Percentiles rank a stretch among this genome's conserved stretches.
phyloP scores from a whole-genome alignment of 139 green algal species.

The Micractinium sp. region DNA sequence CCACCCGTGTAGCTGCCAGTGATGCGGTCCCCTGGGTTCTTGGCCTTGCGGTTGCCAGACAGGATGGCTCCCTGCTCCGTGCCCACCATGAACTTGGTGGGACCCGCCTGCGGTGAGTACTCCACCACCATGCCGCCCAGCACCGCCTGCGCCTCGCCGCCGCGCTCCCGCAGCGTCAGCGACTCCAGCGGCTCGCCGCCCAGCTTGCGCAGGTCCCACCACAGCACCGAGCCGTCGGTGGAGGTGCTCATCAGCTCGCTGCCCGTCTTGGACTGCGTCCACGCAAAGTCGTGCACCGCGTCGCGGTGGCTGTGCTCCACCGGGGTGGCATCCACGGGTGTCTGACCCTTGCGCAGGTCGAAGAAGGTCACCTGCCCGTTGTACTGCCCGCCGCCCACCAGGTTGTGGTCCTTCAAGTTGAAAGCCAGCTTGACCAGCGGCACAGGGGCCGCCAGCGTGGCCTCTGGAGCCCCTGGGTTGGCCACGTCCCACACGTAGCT shows the following conservation, averaged over 20 bases:
- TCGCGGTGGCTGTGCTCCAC: conserved; percentile 79
- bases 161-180: conserved; percentile 77
- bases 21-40: conserved; percentile 88
- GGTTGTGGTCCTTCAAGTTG: conserved; percentile 84
- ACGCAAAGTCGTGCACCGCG: conserved; percentile 87
- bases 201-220: conserved; percentile 90
- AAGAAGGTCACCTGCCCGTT: conserved; percentile 92
- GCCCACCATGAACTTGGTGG: conserved; percentile 97
- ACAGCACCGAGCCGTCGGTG: conserved; percentile 84
- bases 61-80: conserved; percentile 86
- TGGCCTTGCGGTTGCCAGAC: conserved; percentile 91
- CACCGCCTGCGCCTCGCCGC: conserved; percentile 61
- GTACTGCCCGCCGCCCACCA: conserved; percentile 86
- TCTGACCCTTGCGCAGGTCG: conserved; percentile 83
- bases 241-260: conserved; percentile 85
- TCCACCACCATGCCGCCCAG: conserved; percentile 80
- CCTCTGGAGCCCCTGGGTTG: conserved; percentile 88
- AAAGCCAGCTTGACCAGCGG: conserved; percentile 86
- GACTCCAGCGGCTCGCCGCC: conserved; percentile 67
- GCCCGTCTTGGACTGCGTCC: conserved; percentile 94
- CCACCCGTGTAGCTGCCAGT: conserved; percentile 69
- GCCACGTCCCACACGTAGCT: conserved; percentile 91
- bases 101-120: conserved; percentile 79
- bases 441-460: conserved; percentile 71
- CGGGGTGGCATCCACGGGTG: conserved; percentile 74